Percentiles rank a stretch among this genome's conserved stretches.
Evolutionary conservation across 768 basidiomycete species (phyloP).

Genomic region (Boletus pseudo-olivaceus): DNA sequence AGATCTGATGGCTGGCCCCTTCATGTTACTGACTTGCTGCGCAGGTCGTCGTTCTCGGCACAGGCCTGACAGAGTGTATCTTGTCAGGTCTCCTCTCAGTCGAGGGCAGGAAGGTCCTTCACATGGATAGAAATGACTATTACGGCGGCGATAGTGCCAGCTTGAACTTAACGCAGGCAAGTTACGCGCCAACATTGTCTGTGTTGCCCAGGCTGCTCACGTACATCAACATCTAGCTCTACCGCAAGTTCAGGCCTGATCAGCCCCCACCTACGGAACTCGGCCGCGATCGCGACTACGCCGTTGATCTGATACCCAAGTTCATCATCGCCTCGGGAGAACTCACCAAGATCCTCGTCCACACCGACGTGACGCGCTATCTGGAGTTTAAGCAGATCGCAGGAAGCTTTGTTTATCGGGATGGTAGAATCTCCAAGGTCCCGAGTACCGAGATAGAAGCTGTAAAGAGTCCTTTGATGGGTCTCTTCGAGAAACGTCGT

Average conservation of each 20-base stretch:
- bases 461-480: conserved; percentile 92
- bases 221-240: conserved; percentile 57
- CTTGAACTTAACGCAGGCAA: conserved; percentile 94
- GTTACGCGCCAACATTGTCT: conserved; percentile 19
- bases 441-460: conserved; percentile 98
- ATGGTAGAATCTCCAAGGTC: conserved; percentile 95
- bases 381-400: conserved; percentile 99
- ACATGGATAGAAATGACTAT: conserved; percentile 98
- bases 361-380: conserved; percentile 98
- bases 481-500: conserved; percentile 96
- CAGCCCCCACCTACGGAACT: conserved; percentile 76
- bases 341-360: conserved; percentile 95
- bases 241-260: conserved; percentile 87
- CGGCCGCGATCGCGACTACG: conserved; percentile 96
- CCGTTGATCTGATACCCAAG: conserved; percentile 96
- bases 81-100: conserved; percentile 97
- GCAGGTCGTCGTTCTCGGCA: conserved; percentile 90
- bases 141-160: conserved; percentile 97
- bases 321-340: conserved; percentile 99
- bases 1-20: conserved; percentile 13
- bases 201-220: conserved; percentile 13
- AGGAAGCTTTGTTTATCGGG: conserved; percentile 95
- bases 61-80: conserved; percentile 97
- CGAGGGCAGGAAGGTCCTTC: conserved; percentile 99
- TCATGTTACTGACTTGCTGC: conserved; percentile 13